Conservation (phyloP, 2,329 filamentous ascomycete species). For the Ceratocystis eucalypticola region DNA sequence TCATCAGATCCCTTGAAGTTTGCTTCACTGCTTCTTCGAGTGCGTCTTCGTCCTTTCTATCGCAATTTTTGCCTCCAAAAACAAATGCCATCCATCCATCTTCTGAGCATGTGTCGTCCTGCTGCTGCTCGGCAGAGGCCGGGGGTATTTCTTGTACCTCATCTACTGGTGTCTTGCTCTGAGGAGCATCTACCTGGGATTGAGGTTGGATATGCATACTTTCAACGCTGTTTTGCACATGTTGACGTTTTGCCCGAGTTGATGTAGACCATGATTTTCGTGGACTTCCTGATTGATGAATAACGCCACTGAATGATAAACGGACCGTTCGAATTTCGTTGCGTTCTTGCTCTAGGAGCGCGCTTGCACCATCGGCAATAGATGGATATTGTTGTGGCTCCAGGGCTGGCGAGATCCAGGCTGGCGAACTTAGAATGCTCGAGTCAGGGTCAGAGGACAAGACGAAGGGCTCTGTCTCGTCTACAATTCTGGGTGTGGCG, state of each 20-base stretch:
- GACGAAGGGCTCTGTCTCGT: neutral
- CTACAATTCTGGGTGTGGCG: neutral
- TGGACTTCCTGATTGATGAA: neutral
- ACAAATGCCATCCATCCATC: constrained; percentile 17
- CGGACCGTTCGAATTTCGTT: neutral
- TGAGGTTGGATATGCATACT: neutral
- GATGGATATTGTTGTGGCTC: neutral
- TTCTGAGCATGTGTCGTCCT: neutral
- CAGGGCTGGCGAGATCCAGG: neutral
- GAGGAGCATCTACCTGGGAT: neutral
- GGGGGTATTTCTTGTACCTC: neutral
- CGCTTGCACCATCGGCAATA: neutral
- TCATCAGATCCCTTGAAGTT: neutral
- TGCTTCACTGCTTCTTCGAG: constrained; percentile 10
- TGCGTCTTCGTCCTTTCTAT: neutral
- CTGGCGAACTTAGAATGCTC: neutral
- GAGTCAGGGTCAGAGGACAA: constrained; percentile 7
- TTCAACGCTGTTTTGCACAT: neutral
- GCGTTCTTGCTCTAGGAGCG: neutral
- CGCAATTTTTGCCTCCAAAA: constrained; percentile 1
- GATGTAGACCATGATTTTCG: neutral
- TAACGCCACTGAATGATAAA: neutral
- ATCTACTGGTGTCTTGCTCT: neutral
- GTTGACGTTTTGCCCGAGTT: neutral
- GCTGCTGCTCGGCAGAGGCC: neutral